Evolutionary conservation across 1,284 basidiomycete genomes (phyloP), one percentile per base, ranked within the genome.

Genomic region (Singerocomus inundabilis): DNA sequence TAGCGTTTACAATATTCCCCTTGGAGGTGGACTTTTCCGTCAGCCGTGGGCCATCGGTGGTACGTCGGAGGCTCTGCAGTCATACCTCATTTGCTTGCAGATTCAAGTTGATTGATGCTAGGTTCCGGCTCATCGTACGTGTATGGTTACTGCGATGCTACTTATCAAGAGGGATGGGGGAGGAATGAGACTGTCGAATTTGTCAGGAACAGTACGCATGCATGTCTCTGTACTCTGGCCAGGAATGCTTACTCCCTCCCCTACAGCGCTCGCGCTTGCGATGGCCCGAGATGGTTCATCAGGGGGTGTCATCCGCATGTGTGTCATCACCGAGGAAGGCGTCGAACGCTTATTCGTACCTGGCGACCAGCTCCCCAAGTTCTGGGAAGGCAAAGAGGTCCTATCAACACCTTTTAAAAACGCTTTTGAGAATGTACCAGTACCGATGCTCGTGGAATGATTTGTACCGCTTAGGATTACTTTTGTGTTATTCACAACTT

Each of bases 221-320:
- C 24, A 8, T 26, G 13, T 9, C 2, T 26, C 13, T 44, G 5
- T 5, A 16, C 29, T 16, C 9, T 25, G n/a, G 11, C 15, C 11
- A 0, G 15, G 3, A 16, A 33, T 45, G 36, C 16, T 65, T 38
- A 68, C 25, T 21, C 43, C 6, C 25, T 21, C 43, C 6, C 36
- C 43, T 30, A 43, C 59, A 96, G 96, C 97, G 4, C 82, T 99
- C 46, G 75, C 93, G 8, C 80, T 99, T 43, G 97, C 97, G 2
- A 99, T 99, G 97, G 83, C 93, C 40, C 84, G 97, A 70, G 97
- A 99, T 71, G 97, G 97, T 13, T 97, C 93, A 0, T 98, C 95
- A 30, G 97, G 97, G 54, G 97, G 97, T 67, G 92, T 93, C 42
- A 96, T 99, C 61, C 88, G 97, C 45, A 92, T 99, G 89, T 93